A percentile compares a stretch with the other conserved stretches of the same genome.
phyloP scores from a whole-genome alignment of 768 basidiomycete genomes.

The Mycena albidolilacea region DNA sequence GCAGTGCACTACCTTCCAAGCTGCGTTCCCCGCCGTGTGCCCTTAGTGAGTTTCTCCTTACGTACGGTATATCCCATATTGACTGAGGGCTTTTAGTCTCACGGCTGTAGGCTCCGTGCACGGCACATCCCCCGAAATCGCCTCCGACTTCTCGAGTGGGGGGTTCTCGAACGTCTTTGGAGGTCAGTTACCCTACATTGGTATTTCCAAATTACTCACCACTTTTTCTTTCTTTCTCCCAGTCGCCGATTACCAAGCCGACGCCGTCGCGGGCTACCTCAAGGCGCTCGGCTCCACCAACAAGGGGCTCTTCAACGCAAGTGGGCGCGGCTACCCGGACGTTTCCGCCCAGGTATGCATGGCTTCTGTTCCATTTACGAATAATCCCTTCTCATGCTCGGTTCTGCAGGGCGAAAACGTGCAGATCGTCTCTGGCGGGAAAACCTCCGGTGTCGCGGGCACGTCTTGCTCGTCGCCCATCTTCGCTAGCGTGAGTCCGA shows the following conservation, averaged over 20 bases:
- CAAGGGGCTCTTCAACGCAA: constrained; percentile 49
- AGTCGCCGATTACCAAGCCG: constrained; percentile 41
- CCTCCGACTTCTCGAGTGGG: constrained; percentile 32
- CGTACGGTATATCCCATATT: not conserved
- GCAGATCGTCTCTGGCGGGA: constrained; percentile 29
- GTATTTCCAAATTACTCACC: constrained; percentile 43
- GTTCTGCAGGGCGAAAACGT: constrained; percentile 29
- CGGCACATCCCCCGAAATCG: constrained; percentile 29
- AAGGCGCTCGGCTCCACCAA: constrained; percentile 40
- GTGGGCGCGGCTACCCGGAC: constrained; percentile 53
- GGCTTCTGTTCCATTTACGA: not conserved
- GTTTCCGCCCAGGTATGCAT: constrained; percentile 27
- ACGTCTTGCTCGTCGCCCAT: constrained; percentile 42
- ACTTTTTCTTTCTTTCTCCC: constrained; percentile 49
- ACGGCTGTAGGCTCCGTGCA: constrained; percentile 36
- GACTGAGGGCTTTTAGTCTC: constrained; percentile 17
- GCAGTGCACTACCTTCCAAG: constrained; percentile 25
- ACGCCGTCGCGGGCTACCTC: constrained; percentile 47
- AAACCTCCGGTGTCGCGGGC: constrained; percentile 18
- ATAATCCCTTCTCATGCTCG: not conserved
- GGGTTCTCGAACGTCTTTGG: constrained; percentile 29
- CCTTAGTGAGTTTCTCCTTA: constrained; percentile 15
- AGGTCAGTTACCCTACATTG: not conserved
- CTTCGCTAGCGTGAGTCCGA: constrained; percentile 38
- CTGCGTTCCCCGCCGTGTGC: constrained; percentile 35